Base-by-base conservation (phyloP, 345 rosid species). In the Noccaea bulbosa region DNA sequence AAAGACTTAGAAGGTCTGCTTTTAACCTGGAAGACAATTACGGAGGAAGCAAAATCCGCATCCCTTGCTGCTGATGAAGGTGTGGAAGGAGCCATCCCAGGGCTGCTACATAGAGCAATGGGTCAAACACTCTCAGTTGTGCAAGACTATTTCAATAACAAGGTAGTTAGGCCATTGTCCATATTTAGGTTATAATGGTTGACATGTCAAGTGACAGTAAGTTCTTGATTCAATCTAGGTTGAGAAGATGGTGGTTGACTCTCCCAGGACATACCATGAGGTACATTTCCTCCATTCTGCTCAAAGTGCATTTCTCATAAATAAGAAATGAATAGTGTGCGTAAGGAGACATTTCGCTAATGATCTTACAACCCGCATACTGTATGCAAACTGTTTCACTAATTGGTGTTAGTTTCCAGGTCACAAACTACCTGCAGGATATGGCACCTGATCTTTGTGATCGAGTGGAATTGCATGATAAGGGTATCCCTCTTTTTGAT, bases 1-100 rank as follows among this genome's bases (percentile, higher is more conserved):
- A 91, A 85, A 73, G 97, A 93, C 82, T 79, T 93, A 71, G 83
- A 86, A 82, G 86, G 95, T 65, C 80, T 93, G 78, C 95, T 91
- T 75, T 85, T 82, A 37, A 89, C 88, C 54, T 93, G 99, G 97
- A 93, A 91, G 81, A 85, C 52, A 70, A 87, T 93, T 77, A 70
- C 75, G 43, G 96, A 93, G 76, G 89, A 87, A 77, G 99, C 97
- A 66, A 89, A 87, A 79, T 89, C 96, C 73, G 81, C 96, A 33
- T 85, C 99, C 69, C 97, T 91, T 78, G 97, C 99, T 60, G 93
- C 97, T 52, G 97, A 91, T 80, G 94, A 88, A 86, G 96, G 99
- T 56, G 86, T 89, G 61, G 91, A 91, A 74, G 97, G 96, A 52
- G 93, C 99, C 33, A 70, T 89, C 72, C 99, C 97, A 45, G 88